Evolutionary conservation across 495 filamentous ascomycete genomes (phyloP).

Genomic region (Xylaria telfairii): DNA sequence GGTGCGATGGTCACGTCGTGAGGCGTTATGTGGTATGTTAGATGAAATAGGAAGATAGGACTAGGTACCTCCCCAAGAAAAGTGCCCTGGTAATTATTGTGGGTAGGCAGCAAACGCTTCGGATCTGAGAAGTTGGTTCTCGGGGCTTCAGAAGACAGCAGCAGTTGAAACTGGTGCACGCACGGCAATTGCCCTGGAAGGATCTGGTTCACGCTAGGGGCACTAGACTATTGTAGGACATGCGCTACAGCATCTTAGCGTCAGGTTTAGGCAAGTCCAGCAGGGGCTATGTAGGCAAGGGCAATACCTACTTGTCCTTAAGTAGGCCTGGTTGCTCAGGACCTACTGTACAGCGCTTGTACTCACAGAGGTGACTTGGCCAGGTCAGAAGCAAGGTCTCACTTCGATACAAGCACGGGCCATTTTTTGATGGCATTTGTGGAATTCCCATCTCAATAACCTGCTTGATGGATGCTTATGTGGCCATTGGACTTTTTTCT

Average conservation of each 20-base stretch:
- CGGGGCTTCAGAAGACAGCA: not conserved
- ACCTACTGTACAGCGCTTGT: too few species aligned
- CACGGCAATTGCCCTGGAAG: conserved; percentile 12
- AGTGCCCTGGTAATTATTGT: not conserved
- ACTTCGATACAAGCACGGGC: too few species aligned
- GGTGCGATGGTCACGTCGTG: not conserved
- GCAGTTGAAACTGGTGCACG: not conserved
- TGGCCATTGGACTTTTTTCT: not conserved
- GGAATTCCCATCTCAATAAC: not conserved
- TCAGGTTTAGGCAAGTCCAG: conserved; percentile 11
- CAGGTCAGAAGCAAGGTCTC: too few species aligned
- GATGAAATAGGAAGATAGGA: not conserved
- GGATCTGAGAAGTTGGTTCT: not conserved
- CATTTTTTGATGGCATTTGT: conserved; percentile 12
- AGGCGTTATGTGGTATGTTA: not conserved
- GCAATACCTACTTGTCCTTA: too few species aligned
- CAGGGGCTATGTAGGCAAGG: not conserved
- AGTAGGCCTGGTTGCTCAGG: not conserved
- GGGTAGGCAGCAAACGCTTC: not conserved
- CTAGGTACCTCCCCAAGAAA: not conserved
- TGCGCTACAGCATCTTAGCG: not conserved
- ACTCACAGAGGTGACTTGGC: too few species aligned
- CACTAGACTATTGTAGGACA: not conserved
- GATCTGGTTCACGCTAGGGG: conserved; percentile 4
- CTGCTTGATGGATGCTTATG: not conserved